Percentiles rank a stretch among this genome's conserved stretches.
Conservation (phyloP, 2,329 filamentous ascomycete species). For the Neonectria sp. region DNA sequence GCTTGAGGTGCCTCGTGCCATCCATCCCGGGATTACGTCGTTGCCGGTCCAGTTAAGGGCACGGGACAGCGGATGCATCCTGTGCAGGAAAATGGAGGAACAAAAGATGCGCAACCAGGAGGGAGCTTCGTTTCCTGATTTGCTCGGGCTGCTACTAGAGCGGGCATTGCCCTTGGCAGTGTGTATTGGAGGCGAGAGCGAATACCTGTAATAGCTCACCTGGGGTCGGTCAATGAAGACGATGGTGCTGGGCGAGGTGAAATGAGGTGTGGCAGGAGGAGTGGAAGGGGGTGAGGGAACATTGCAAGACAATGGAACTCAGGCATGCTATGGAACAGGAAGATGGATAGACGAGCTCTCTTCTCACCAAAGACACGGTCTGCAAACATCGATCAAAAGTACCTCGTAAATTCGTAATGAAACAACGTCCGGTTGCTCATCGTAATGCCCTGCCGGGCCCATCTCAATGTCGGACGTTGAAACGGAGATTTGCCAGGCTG, state of each 20-base stretch:
- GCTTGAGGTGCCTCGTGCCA: conserved; percentile 10
- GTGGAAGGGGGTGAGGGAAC: no score
- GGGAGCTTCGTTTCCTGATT: background rate
- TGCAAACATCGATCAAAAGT: background rate
- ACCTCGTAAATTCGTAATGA: background rate
- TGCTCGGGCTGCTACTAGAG: background rate
- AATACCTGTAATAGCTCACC: no score
- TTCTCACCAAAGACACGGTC: background rate
- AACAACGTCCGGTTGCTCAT: background rate
- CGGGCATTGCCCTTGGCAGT: background rate
- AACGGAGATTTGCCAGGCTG: conserved; percentile 8
- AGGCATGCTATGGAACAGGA: background rate
- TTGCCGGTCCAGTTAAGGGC: background rate
- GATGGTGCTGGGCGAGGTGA: background rate
- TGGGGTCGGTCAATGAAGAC: background rate
- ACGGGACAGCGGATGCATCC: background rate
- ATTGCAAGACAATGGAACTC: background rate
- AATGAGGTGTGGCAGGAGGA: background rate
- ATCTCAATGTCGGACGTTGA: conserved; percentile 7
- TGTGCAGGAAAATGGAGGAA: conserved; percentile 7
- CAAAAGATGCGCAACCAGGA: background rate
- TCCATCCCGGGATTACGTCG: conserved; percentile 10
- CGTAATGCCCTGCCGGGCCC: background rate
- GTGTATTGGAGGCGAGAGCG: no score
- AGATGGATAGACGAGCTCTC: background rate